These are phyloP conservation scores for Pichia sp. DNA, from an alignment of 1,139 yeast genomes.

Conservation along the genomic window DNA sequence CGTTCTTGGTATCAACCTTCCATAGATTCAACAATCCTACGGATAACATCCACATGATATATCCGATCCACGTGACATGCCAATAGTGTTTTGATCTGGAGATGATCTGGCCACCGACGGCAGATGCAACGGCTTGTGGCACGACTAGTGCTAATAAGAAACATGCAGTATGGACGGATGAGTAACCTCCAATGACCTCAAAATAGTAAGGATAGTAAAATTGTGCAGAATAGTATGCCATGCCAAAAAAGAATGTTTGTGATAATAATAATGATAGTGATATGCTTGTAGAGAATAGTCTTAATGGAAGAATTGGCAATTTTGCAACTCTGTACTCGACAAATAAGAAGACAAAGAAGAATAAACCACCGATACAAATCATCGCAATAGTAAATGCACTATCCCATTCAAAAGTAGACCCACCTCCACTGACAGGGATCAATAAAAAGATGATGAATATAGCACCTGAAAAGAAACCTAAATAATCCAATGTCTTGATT, in stretches of 20 bases:
- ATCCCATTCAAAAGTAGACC: slow-evolving; percentile 49
- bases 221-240: slow-evolving; percentile 43
- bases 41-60: slow-evolving; percentile 39
- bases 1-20: not conserved
- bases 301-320: slow-evolving; percentile 57
- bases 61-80: slow-evolving; percentile 43
- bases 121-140: slow-evolving; percentile 41
- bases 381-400: slow-evolving; percentile 47
- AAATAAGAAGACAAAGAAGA: slow-evolving; percentile 40
- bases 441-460: slow-evolving; percentile 44
- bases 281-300: slow-evolving; percentile 38
- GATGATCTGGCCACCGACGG: slow-evolving; percentile 44
- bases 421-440: slow-evolving; percentile 55
- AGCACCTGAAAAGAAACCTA: slow-evolving; percentile 47
- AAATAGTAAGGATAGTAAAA: slow-evolving; percentile 52
- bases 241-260: slow-evolving; percentile 50
- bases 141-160: slow-evolving; percentile 44
- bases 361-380: slow-evolving; percentile 45
- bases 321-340: slow-evolving; percentile 50
- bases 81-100: slow-evolving; percentile 43
- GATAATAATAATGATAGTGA: slow-evolving; percentile 42
- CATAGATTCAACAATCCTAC: slow-evolving; percentile 34
- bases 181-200: slow-evolving; percentile 44
- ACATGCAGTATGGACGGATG: slow-evolving; percentile 40
- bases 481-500: slow-evolving; percentile 44